Percentiles rank a stretch among this genome's conserved stretches.
These are phyloP conservation scores for Lithospermum erythrorhizon DNA, from an alignment of 257 asterid species.

Conservation along the genomic window DNA sequence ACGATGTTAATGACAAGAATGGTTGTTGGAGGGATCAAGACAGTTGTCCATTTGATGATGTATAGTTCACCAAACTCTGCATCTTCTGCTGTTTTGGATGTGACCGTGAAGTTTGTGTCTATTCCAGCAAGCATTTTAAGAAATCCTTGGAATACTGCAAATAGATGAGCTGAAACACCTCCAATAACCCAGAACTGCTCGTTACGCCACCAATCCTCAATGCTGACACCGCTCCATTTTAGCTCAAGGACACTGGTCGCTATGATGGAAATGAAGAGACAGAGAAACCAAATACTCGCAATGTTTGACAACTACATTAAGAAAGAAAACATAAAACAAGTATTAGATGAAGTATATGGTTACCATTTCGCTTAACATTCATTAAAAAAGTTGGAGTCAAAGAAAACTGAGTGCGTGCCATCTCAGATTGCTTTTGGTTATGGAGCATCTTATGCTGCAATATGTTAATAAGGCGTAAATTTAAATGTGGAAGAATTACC, in stretches of 20 bases:
- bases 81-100: constrained; percentile 76
- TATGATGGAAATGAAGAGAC: constrained; percentile 80
- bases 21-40: constrained; percentile 86
- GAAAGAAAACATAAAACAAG: not conserved
- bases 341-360: not conserved
- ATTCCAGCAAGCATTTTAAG: constrained; percentile 85
- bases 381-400: not conserved
- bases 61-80: constrained; percentile 82
- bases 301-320: constrained; percentile 60
- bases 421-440: no score
- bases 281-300: constrained; percentile 78
- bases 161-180: constrained; percentile 93
- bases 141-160: constrained; percentile 97
- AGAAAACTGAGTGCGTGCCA: not conserved
- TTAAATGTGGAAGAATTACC: constrained; percentile 28
- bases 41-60: constrained; percentile 87
- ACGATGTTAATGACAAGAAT: constrained; percentile 69
- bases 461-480: not conserved
- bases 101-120: constrained; percentile 90
- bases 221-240: constrained; percentile 92
- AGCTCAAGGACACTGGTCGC: constrained; percentile 75
- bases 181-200: constrained; percentile 99
- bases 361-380: no score
- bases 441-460: no score
- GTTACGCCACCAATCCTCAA: constrained; percentile 90